Evolutionary conservation across 805 yeast genomes (phyloP).

Genomic region (Lachancea cidri): DNA sequence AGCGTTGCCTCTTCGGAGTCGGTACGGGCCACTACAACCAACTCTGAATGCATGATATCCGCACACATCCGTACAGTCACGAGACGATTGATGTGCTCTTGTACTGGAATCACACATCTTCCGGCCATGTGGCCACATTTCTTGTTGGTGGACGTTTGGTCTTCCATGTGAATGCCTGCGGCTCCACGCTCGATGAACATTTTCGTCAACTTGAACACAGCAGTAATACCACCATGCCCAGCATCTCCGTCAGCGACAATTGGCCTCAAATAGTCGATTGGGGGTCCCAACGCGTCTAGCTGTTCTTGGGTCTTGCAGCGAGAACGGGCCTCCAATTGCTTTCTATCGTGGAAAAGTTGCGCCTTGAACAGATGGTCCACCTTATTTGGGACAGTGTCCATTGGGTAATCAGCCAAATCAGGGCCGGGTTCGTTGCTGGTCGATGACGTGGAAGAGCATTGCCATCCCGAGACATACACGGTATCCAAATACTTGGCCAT

Average conservation of each 20-base stretch:
- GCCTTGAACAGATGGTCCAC: slow-evolving; percentile 96
- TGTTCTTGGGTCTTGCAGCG: slow-evolving; percentile 46
- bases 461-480: slow-evolving; percentile 97
- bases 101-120: slow-evolving; percentile 93
- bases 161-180: slow-evolving; percentile 98
- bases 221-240: slow-evolving; percentile 98
- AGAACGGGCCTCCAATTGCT: slow-evolving; percentile 83
- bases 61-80: slow-evolving; percentile 94
- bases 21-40: slow-evolving; percentile 88
- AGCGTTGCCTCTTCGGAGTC: slow-evolving; percentile 98
- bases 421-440: slow-evolving; percentile 98
- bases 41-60: slow-evolving; percentile 83
- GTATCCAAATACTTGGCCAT: slow-evolving; percentile 95
- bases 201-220: slow-evolving; percentile 91
- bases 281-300: slow-evolving; percentile 65
- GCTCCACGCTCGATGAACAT: slow-evolving; percentile 97
- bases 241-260: slow-evolving; percentile 97
- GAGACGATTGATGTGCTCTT: slow-evolving; percentile 93
- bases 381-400: slow-evolving; percentile 98
- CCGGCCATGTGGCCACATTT: slow-evolving; percentile 99
- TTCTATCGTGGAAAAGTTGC: slow-evolving; percentile 94
- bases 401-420: slow-evolving; percentile 96
- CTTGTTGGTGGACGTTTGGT: slow-evolving; percentile 98
- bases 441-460: slow-evolving; percentile 96
- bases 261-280: slow-evolving; percentile 87